Percentiles rank a stretch among this genome's conserved stretches.
Conservation (phyloP, 345 rosid genomes). For the Salix suchowensis region DNA sequence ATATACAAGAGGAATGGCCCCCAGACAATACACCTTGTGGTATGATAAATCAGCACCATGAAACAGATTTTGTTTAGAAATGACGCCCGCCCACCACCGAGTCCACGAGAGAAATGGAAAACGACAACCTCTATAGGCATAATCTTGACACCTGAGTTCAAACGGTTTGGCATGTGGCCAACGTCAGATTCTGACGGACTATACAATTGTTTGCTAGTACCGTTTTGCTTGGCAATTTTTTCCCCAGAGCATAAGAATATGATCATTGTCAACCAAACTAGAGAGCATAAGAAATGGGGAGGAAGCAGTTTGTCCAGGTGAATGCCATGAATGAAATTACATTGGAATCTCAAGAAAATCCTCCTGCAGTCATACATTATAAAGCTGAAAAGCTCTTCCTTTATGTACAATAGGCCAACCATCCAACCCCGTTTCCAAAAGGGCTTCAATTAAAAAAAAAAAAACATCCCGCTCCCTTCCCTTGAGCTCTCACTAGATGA, state of each 20-base stretch:
- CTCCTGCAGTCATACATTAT: conserved; percentile 22
- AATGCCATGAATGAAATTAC: conserved; percentile 13
- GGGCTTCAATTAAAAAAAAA: conserved; percentile 3
- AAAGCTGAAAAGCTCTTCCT: conserved; percentile 35
- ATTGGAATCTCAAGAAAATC: conserved; percentile 21
- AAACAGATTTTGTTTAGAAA: not conserved
- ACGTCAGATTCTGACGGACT: too few relatives aligned
- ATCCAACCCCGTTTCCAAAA: conserved; percentile 9
- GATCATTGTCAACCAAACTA: not conserved
- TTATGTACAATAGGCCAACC: conserved; percentile 66
- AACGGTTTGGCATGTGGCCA: not conserved
- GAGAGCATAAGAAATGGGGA: not conserved
- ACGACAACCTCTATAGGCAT: not conserved
- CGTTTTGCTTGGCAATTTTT: too few relatives aligned
- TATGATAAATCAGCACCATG: not conserved
- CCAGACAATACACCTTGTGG: not conserved
- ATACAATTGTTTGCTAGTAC: not conserved
- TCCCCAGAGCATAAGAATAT: not conserved
- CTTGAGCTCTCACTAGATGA: conserved; percentile 27
- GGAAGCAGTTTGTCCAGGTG: not conserved
- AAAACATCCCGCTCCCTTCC: conserved; percentile 26
- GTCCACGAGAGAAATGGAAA: not conserved
- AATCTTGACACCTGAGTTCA: not conserved
- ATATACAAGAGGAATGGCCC: not conserved
- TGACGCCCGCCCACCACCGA: not conserved